Percentiles rank a stretch among this genome's conserved stretches.
phyloP scores from a whole-genome alignment of 345 rosid species.

The Citrus mangshanensis region DNA sequence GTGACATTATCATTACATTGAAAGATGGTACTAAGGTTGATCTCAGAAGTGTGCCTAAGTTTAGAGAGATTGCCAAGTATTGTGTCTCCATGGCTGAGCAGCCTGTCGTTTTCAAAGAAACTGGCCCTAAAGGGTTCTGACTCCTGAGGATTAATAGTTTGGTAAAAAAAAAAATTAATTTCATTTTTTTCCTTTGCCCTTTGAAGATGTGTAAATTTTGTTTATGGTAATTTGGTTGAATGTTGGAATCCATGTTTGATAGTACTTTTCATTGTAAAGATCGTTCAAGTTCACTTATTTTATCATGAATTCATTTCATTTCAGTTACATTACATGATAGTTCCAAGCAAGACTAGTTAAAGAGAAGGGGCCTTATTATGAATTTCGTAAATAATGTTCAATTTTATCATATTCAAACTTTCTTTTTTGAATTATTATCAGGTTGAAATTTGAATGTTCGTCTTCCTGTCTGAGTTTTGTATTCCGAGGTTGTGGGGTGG shows the following conservation, averaged over 20 bases:
- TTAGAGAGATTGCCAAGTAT: constrained; percentile 81
- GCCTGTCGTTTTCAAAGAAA: constrained; percentile 50
- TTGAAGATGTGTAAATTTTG: background rate
- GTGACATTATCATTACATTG: constrained; percentile 76
- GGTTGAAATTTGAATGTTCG: background rate
- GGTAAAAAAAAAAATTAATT: background rate
- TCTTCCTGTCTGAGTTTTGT: background rate
- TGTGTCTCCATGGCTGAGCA: constrained; percentile 73
- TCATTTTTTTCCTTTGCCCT: background rate
- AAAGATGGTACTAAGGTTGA: constrained; percentile 81
- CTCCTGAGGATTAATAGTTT: constrained; percentile 21
- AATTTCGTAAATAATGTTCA: too few species aligned
- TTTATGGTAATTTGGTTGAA: background rate
- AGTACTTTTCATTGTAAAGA: background rate
- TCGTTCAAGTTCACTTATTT: background rate
- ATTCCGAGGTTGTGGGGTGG: background rate
- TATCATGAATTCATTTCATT: background rate
- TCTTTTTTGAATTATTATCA: background rate
- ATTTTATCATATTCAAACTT: too few species aligned
- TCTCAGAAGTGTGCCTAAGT: constrained; percentile 83
- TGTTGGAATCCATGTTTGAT: background rate
- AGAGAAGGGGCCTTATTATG: too few species aligned
- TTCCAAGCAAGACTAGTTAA: background rate
- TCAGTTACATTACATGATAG: background rate
- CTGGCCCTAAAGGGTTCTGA: constrained; percentile 52